Conservation (phyloP, 2,329 filamentous ascomycete species). For the Epichloe gansuensis region DNA sequence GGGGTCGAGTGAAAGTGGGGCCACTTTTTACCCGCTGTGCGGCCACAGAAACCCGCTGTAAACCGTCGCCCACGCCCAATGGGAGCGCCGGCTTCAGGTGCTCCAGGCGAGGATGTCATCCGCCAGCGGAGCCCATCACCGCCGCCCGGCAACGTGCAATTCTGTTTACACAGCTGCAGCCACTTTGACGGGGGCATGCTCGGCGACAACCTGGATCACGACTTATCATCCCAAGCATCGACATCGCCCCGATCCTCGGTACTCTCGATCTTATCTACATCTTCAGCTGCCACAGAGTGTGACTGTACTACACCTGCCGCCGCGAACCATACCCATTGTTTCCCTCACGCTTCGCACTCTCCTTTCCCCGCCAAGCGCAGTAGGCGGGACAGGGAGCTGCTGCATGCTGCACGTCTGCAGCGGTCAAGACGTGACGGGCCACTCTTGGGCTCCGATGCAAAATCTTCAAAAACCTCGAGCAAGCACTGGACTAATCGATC, state of each 20-base stretch:
- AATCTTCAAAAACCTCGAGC: conserved; percentile 4
- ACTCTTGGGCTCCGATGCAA: conserved; percentile 8
- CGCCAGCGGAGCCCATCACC: conserved; percentile 12
- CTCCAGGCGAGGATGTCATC: conserved; percentile 1
- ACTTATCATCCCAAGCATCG: conserved; percentile 14
- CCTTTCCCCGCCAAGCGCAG: conserved; percentile 4
- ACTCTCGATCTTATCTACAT: not conserved
- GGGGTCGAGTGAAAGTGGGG: not conserved
- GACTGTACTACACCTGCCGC: conserved; percentile 1
- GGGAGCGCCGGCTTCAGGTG: conserved; percentile 5
- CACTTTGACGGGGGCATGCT: conserved; percentile 11
- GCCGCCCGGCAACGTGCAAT: conserved; percentile 27
- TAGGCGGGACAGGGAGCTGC: conserved; percentile 33
- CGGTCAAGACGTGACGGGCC: conserved; percentile 29
- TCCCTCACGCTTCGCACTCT: conserved; percentile 6
- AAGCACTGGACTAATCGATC: conserved; percentile 21
- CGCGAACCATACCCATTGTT: conserved; percentile 12
- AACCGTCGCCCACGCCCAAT: conserved; percentile 4
- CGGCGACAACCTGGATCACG: conserved; percentile 14
- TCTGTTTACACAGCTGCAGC: conserved; percentile 29
- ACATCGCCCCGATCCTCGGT: conserved; percentile 4
- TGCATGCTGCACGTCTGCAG: conserved; percentile 37
- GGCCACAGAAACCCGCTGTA: conserved; percentile 1
- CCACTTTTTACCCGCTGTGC: not conserved
- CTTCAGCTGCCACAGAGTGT: not conserved